Conservation (phyloP, 2,329 filamentous ascomycete genomes). For the Tolypocladium ovalisporum region DNA sequence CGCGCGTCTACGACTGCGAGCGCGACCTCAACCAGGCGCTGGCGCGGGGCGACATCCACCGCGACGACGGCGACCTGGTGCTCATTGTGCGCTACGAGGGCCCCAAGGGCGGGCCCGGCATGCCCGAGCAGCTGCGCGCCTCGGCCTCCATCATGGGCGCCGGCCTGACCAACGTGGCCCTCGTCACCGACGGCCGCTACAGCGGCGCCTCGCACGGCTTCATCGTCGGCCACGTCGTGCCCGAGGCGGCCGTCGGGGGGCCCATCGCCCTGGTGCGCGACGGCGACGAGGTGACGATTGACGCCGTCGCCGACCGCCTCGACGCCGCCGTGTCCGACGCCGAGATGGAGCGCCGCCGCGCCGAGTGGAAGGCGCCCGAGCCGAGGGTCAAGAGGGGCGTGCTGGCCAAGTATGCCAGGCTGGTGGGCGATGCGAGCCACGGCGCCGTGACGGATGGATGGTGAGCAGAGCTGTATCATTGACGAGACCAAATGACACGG, state of each 20-base stretch:
- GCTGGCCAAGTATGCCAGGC: constrained; percentile 76
- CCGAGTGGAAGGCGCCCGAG: constrained; percentile 59
- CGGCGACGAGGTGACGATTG: constrained; percentile 78
- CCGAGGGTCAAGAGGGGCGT: constrained; percentile 70
- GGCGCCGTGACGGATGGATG: constrained; percentile 71
- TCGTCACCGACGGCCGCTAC: constrained; percentile 89
- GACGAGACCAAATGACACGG: not conserved
- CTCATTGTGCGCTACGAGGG: constrained; percentile 90
- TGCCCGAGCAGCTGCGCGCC: constrained; percentile 90
- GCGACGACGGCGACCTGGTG: constrained; percentile 63
- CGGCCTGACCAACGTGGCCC: constrained; percentile 72
- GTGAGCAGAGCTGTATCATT: constrained; percentile 6
- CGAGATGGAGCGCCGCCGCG: constrained; percentile 55
- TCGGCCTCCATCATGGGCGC: constrained; percentile 89
- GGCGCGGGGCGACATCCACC: constrained; percentile 49
- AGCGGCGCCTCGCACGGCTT: constrained; percentile 83
- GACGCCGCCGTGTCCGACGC: constrained; percentile 53
- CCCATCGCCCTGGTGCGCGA: constrained; percentile 75
- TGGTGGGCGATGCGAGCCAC: constrained; percentile 86
- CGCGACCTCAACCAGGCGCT: constrained; percentile 66
- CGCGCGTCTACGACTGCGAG: constrained; percentile 81
- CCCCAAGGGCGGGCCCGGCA: constrained; percentile 84
- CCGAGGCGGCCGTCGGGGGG: constrained; percentile 80
- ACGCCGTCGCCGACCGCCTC: constrained; percentile 72
- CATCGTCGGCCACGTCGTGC: constrained; percentile 86